phyloP scores from a whole-genome alignment of 2,329 filamentous ascomycete genomes.

The Aspergillus sojae region DNA sequence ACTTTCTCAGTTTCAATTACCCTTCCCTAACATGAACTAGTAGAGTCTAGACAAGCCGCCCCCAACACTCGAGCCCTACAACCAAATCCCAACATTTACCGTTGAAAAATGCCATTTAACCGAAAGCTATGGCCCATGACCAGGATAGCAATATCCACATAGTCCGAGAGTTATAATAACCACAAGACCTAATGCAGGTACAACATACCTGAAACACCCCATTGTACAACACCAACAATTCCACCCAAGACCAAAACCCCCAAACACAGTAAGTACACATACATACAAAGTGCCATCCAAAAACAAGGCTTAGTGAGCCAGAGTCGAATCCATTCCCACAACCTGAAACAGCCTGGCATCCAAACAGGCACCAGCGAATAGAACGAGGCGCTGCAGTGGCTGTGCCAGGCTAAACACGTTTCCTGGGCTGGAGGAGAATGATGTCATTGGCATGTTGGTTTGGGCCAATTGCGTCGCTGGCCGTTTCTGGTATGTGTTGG shows the following conservation, averaged over 20 bases:
- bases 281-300: no score
- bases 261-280: no score
- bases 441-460: neutral
- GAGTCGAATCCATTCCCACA: neutral
- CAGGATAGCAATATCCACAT: no score
- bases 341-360: neutral
- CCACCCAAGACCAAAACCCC: neutral
- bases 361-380: neutral
- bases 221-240: neutral
- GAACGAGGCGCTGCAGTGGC: conserved; percentile 11
- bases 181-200: neutral
- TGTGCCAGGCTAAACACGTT: neutral
- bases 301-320: no score
- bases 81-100: no score
- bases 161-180: no score
- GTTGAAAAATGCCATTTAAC: no score
- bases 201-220: neutral
- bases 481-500: neutral
- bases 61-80: no score
- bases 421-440: neutral
- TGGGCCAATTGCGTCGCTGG: neutral
- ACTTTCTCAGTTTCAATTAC: no score
- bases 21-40: no score
- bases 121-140: no score
- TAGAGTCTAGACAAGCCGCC: no score